Conservation (phyloP, 805 yeast species). For the Candida suzukii region DNA sequence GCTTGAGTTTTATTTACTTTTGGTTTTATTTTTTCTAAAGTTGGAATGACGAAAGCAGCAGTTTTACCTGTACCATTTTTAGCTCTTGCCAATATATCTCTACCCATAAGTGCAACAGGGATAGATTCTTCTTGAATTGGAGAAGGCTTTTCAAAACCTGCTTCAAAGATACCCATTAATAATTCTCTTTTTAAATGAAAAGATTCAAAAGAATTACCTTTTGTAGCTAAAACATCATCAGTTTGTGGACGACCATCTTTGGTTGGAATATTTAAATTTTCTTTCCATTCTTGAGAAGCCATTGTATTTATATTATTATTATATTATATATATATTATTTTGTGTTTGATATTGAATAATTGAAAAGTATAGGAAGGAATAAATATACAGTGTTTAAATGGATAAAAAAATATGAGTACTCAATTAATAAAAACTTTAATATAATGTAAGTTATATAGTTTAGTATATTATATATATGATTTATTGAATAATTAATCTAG, state of each 20-base stretch:
- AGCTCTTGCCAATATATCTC: slow-evolving; percentile 95
- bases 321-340: not conserved
- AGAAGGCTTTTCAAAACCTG: slow-evolving; percentile 96
- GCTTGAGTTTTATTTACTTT: slow-evolving; percentile 83
- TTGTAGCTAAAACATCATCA: slow-evolving; percentile 88
- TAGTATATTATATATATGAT: too few relatives aligned
- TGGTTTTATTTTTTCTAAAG: slow-evolving; percentile 83
- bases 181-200: slow-evolving; percentile 87
- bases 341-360: not conserved
- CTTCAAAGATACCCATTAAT: slow-evolving; percentile 97
- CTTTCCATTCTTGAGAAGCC: slow-evolving; percentile 56
- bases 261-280: slow-evolving; percentile 62
- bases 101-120: slow-evolving; percentile 90
- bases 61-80: slow-evolving; percentile 99
- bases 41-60: slow-evolving; percentile 93
- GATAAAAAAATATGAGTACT: too few relatives aligned
- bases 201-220: slow-evolving; percentile 88
- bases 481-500: too few relatives aligned
- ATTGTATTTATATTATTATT: not conserved
- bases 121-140: slow-evolving; percentile 97
- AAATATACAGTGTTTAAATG: too few relatives aligned
- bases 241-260: slow-evolving; percentile 95
- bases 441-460: too few relatives aligned
- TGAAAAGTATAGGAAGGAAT: not conserved
- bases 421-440: too few relatives aligned